Evolutionary conservation across 305 asterid species (phyloP), one percentile per base, ranked within the genome.

Genomic region (Fraxinus sp.): DNA sequence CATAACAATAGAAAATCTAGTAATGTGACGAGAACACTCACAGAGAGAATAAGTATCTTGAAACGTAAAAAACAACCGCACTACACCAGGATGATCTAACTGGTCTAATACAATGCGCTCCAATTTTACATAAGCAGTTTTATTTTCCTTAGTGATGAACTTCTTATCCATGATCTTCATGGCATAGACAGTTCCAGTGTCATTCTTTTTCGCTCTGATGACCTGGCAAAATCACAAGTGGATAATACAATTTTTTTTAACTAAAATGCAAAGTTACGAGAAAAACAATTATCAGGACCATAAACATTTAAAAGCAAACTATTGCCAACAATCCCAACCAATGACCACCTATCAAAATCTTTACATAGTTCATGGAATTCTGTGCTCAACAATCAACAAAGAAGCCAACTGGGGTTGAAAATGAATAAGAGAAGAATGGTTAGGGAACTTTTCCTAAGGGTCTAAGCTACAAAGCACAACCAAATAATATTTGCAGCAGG

Each of bases 131-230:
- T 97, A 97, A 81, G 98, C 97, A n/a, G 97, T 97, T 91, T 97
- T 97, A 83, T 95, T 97, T 89, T 94, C 99, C 90, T 97, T 97
- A 1, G 98, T 94, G 84, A 97, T 97, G 93, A 97, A 97, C 81
- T 93, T 95, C 85, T 97, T 97, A 87, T 97, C 98, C 99, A 97
- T 97, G 88, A 97, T 95, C 89, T 97, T 97, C 97, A 97, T 90
- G 49, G 99, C 99, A 88, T 94, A 97, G 74, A 94, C 87, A 79
- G 72, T 86, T 68, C 96, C 94, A 0, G 98, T 92, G 87, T 95
- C 99, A 89, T 93, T 97, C 94, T 97, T 97, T 90, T 87, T 94
- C 11, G 98, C 99, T 88, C 98, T 89, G 39, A 97, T 98, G 84
- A 97, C 99, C 99, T 97, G 91, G 26, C 13, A 32, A 71, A 32